These are phyloP conservation scores for Phytophthora cactorum DNA, from an alignment of 352 stramenopile species.

Conservation along the genomic window DNA sequence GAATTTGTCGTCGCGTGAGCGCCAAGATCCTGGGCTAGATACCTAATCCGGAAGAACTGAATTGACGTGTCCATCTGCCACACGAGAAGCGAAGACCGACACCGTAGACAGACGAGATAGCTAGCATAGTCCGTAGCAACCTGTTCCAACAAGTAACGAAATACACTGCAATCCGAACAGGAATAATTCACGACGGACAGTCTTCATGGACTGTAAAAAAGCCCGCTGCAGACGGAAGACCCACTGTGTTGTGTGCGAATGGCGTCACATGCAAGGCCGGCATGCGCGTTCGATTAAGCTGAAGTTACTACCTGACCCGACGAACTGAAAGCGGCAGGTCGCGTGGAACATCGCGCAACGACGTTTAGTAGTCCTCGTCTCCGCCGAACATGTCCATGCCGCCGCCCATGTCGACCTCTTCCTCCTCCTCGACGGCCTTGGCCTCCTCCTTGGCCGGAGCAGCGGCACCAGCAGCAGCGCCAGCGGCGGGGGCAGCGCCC, in stretches of 20 bases:
- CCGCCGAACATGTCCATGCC: slow-evolving; percentile 89
- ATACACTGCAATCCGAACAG: slow-evolving; percentile 15
- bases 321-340: not conserved
- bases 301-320: slow-evolving; percentile 42
- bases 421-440: slow-evolving; percentile 74
- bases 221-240: slow-evolving; percentile 6
- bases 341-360: slow-evolving; percentile 8
- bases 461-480: slow-evolving; percentile 46
- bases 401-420: slow-evolving; percentile 81
- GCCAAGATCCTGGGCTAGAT: slow-evolving; percentile 68
- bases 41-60: not conserved
- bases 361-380: slow-evolving; percentile 83
- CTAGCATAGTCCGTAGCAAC: slow-evolving; percentile 16
- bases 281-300: slow-evolving; percentile 62
- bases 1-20: slow-evolving; percentile 77
- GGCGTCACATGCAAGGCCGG: slow-evolving; percentile 42
- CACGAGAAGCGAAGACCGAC: not conserved
- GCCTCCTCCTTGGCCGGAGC: slow-evolving; percentile 67
- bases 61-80: not conserved
- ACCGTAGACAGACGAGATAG: slow-evolving; percentile 6
- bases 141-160: slow-evolving; percentile 12
- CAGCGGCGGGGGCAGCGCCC: slow-evolving; percentile 52
- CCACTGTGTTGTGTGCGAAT: slow-evolving; percentile 47
- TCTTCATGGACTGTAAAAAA: too few relatives aligned
- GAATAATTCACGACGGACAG: not conserved